Base-by-base conservation (phyloP, 169 alveolate genomes). In the Condylostoma magnum region DNA sequence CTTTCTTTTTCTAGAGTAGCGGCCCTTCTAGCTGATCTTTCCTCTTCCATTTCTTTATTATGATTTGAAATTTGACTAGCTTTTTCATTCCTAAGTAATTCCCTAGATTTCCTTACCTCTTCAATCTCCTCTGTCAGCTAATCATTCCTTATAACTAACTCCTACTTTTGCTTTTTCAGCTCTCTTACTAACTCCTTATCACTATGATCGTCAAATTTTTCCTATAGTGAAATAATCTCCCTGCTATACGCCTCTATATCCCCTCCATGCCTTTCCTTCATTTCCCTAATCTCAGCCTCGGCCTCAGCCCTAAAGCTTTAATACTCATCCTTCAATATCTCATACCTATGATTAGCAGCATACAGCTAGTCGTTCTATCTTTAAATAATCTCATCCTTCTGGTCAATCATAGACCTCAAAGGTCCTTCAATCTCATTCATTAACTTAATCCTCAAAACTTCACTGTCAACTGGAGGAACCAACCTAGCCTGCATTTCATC, bases 381-480 rank as follows among this genome's bases (percentile, higher is more conserved):
- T 8, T 22, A 6, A 15, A 43, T 15, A 27, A 46, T 63, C 15
- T 66, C 65, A 22, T 44, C 65, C 36, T 66, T 66, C 10, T 43
- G 15, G 30, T 66, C 75, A 8, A 66, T 10, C 6, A 25, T 33
- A 25, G 28, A 2, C 30, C 33, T 43, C 58, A 46, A 22, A 2
- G 75, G 75, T 6, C 65, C 75, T 47, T 66, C 75, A 8, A 66
- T 66, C 48, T 66, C 75, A 44, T 66, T 47, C 6, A 66, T 50
- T 20, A 66, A 63, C 31, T 47, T 66, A 15, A 66, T 8, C 10
- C 75, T n/a, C 1, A 66, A 44, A 8, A 43, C 6, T 25, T 66
- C 75, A 15, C n/a, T 8, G 63, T 66, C 75, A 27, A 66, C 20
- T 46, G 75, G 75, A n/a, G 75, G 75, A 22, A 66, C 48, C 75